Evolutionary conservation across 805 yeast genomes (phyloP), one percentile per base, ranked within the genome.

Genomic region (Cyberlindnera meyerae): DNA sequence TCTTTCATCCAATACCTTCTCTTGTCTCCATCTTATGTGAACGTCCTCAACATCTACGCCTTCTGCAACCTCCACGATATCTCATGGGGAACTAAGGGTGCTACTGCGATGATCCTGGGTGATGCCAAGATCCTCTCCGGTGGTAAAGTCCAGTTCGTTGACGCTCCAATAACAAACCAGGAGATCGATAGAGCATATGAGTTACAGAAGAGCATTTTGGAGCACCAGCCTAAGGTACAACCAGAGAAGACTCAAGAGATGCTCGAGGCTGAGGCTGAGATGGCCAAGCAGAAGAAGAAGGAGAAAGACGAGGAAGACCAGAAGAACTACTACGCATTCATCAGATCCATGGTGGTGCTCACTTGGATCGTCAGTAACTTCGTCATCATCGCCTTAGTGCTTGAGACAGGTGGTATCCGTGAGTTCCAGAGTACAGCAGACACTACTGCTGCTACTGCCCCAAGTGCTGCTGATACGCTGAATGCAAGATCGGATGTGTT

Each of bases 51-150:
- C 60, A 90, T 90, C 43, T 90, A 90, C 62, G 95, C 97, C 3
- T 89, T 90, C 59, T 89, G 97, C 67, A 90, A 90, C 61, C 82
- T 90, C 43, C 96, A 90, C 60, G 98, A 90, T 66, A 79, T 90
- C 32, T 84, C 96, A 6, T 90, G 97, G 97, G 97, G 97, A 58
- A 90, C 96, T 4, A 86, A 89, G 59, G 96, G 95, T 32, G 86
- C 80, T 34, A 71, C 77, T 31, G 56, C 77, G 67, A 55, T 75
- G 67, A 62, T 95, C 74, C 69, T 93, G 51, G 97, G 97, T 42
- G 78, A 81, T 30, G 96, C 95, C 17, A 84, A 81, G 51, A 71
- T 85, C 4, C 70, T 72, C 27, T 73, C 68, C 36, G 77, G 72
- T 38, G 87, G 83, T 48, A 77, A 78, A 42, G 71, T 79, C 36